Evolutionary conservation across 352 stramenopile genomes (phyloP), one percentile per base, ranked within the genome.

Genomic region (Phytopythium sindhum): DNA sequence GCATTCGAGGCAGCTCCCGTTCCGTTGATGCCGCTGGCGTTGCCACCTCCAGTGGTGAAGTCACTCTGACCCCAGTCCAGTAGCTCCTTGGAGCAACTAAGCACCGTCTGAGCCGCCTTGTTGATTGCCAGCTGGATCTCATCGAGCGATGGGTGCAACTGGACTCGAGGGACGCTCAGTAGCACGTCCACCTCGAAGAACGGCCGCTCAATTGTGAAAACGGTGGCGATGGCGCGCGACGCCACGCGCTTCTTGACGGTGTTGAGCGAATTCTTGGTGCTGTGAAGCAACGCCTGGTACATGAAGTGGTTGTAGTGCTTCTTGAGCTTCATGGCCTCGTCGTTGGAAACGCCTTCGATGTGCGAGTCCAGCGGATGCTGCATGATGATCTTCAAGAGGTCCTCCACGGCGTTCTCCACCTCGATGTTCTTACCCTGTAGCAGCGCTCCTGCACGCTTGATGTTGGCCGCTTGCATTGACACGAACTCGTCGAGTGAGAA

Each of bases 301-400:
- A 99, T 99, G 66, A 99, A 99, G 74, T 99, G 95, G 74, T 98
- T 99, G 86, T 99, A 99, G 75, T 99, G 97, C 66, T 98, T 97
- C 66, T 98, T 98, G 21, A 99, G 84, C 72, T 98, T 99, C 59
- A 91, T 78, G 12, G 98, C 85, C 68, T 99, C 97, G 28, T 98
- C 93, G 58, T 94, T 86, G 0, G 86, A 94, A 15, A 98, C 92
- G 11, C 77, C 74, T 60, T 99, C 96, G 37, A 98, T 96, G 67
- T 98, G 95, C 28, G 95, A 97, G 68, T 99, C 96, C 42, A 99
- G 84, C 0, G 93, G 86, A 69, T 98, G 99, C 33, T 93, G 83
- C 66, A 80, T 84, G 66, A 99, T 98, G 63, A 98, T 97, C 62
- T 98, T 96, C 17, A 99, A 84, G 17, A 99, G 68, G 68, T 99